Evolutionary conservation across 2,329 filamentous ascomycete genomes (phyloP).

Genomic region (Talaromyces albobiverticillius): DNA sequence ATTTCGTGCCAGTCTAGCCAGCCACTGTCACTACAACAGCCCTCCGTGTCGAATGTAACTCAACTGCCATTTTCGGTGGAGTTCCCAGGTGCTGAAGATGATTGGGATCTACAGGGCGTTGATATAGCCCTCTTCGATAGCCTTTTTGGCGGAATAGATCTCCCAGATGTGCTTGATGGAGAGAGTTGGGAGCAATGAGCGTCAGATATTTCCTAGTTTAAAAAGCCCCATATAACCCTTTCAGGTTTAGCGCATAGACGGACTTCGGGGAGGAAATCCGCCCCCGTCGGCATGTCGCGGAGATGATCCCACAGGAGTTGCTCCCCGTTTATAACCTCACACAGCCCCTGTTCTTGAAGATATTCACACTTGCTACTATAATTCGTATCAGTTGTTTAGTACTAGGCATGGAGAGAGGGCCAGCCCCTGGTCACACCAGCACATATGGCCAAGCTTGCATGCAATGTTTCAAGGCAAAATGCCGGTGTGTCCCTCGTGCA

Average conservation of each 20-base stretch:
- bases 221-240: background rate
- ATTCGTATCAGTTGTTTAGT: too few relatives aligned
- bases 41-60: background rate
- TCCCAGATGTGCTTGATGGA: background rate
- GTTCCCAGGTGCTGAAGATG: background rate
- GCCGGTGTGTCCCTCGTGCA: slow-evolving; percentile 24
- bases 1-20: background rate
- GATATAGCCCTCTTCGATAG: background rate
- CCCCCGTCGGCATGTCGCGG: too few relatives aligned
- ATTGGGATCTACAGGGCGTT: background rate
- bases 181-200: too few relatives aligned
- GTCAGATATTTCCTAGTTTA: background rate
- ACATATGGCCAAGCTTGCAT: slow-evolving; percentile 28
- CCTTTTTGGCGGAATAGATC: background rate
- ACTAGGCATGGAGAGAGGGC: slow-evolving; percentile 7
- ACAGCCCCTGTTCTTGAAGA: too few relatives aligned
- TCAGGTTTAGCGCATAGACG: background rate
- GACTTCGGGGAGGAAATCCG: too few relatives aligned
- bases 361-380: too few relatives aligned
- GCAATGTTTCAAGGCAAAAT: slow-evolving; percentile 31
- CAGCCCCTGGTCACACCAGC: slow-evolving; percentile 18
- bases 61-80: background rate
- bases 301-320: too few relatives aligned
- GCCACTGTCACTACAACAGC: background rate
- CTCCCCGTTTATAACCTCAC: too few relatives aligned